phyloP scores from a whole-genome alignment of 177 flowering plant genomes.

The Vitis hybrid region DNA sequence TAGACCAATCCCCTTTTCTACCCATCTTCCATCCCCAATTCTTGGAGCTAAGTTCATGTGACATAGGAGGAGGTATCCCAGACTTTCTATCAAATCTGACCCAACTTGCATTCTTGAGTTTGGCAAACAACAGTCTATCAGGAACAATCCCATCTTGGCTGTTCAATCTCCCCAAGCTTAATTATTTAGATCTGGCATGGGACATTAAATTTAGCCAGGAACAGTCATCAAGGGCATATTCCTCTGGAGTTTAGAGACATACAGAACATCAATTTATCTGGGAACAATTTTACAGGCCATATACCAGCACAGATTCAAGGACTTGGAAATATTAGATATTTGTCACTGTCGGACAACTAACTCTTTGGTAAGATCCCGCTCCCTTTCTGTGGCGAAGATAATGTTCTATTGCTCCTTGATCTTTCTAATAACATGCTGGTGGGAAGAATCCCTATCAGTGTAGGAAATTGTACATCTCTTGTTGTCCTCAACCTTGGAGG shows the following conservation, averaged over 20 bases:
- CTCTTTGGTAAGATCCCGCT: slow-evolving; percentile 14
- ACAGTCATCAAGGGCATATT: slow-evolving; percentile 18
- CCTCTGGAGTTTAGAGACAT: slow-evolving; percentile 13
- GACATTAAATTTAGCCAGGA: slow-evolving; percentile 3
- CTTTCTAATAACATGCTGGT: slow-evolving; percentile 18
- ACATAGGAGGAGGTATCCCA: slow-evolving; percentile 19
- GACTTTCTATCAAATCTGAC: slow-evolving; percentile 19
- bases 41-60: slow-evolving; percentile 13
- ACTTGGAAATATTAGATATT: slow-evolving; percentile 1
- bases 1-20: not conserved
- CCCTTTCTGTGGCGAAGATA: slow-evolving; percentile 8
- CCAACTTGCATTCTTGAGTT: slow-evolving; percentile 5
- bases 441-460: slow-evolving; percentile 12
- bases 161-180: slow-evolving; percentile 20
- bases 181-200: slow-evolving; percentile 5
- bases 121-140: slow-evolving; percentile 16
- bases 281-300: slow-evolving; percentile 14
- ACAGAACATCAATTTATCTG: slow-evolving; percentile 11
- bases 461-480: slow-evolving; percentile 22
- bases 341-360: slow-evolving; percentile 13
- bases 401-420: slow-evolving; percentile 14
- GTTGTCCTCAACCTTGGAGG: slow-evolving; percentile 16
- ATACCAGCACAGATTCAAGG: slow-evolving; percentile 10
- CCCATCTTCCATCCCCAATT: slow-evolving; percentile 10
- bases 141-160: slow-evolving; percentile 27